Conservation (phyloP, 163 green algal species). For the Chloromonas sp. region DNA sequence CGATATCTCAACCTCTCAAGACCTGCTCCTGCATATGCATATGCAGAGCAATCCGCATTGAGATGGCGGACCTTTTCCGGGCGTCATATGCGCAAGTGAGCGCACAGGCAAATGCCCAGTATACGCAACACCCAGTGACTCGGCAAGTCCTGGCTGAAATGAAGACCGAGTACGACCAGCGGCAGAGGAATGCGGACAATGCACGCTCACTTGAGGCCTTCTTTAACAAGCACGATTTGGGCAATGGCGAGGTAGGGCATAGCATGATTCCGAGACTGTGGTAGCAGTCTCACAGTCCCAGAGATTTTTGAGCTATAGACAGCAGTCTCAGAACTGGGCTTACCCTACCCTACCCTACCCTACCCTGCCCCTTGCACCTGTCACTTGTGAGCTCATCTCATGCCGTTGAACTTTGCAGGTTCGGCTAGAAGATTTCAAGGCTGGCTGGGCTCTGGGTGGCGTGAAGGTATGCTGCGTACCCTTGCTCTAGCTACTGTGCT, state of each 20-base stretch:
- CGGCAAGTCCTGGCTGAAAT: background rate
- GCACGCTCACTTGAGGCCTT: background rate
- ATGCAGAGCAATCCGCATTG: too few relatives aligned
- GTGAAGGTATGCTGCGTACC: background rate
- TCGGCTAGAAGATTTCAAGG: conserved; percentile 6
- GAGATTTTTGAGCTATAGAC: too few relatives aligned
- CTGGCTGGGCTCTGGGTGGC: conserved; percentile 4
- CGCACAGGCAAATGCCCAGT: background rate
- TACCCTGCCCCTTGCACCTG: too few relatives aligned
- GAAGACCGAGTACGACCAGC: background rate
- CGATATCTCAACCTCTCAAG: too few relatives aligned
- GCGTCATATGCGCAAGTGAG: background rate
- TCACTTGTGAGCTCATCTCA: too few relatives aligned
- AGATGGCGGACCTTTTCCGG: background rate
- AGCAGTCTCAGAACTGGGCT: too few relatives aligned
- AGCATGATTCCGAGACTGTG: too few relatives aligned
- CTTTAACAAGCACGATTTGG: background rate
- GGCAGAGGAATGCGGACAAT: background rate
- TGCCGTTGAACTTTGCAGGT: background rate
- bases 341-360: too few relatives aligned
- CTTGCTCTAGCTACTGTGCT: background rate
- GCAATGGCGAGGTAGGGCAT: background rate
- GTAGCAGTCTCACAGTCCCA: too few relatives aligned
- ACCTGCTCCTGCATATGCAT: too few relatives aligned
- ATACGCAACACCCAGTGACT: background rate